Conservation (phyloP, 305 asterid species). For the Solanum chacoense region DNA sequence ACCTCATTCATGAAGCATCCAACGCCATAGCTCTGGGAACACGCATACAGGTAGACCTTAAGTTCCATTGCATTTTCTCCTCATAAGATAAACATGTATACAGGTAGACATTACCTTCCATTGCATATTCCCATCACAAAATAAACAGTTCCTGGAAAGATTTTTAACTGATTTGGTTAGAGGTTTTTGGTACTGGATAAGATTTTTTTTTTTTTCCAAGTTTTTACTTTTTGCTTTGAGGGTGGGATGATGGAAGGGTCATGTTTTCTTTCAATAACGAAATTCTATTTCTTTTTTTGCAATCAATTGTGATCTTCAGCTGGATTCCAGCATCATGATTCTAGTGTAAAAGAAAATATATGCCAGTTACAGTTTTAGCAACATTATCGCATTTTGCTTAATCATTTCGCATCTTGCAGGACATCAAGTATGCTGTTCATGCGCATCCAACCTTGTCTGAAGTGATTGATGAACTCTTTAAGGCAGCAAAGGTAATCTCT, state of each 20-base stretch:
- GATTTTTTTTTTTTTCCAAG: not conserved
- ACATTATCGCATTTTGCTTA: not conserved
- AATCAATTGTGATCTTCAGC: not conserved
- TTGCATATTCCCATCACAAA: not conserved
- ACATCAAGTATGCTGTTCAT: constrained; percentile 71
- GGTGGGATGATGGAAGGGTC: not conserved
- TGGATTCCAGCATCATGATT: not conserved
- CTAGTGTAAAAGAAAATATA: not conserved
- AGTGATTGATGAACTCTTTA: constrained; percentile 77
- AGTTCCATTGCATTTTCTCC: not conserved
- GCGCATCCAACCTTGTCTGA: constrained; percentile 95
- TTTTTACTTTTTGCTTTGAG: not conserved
- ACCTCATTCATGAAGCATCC: constrained; percentile 91
- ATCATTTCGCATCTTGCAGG: constrained; percentile 41
- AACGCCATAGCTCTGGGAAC: constrained; percentile 89
- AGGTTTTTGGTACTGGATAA: not conserved
- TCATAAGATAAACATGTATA: constrained; percentile 20
- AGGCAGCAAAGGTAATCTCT: constrained; percentile 65
- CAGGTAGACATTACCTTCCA: constrained; percentile 32
- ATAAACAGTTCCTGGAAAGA: not conserved
- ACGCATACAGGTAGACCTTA: constrained; percentile 50
- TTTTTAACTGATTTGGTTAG: not conserved
- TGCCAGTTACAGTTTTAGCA: not conserved
- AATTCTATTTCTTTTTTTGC: not conserved
- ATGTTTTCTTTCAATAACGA: not conserved